Evolutionary conservation across 169 alveolate genomes (phyloP).

Genomic region (Plasmodium berghei): DNA sequence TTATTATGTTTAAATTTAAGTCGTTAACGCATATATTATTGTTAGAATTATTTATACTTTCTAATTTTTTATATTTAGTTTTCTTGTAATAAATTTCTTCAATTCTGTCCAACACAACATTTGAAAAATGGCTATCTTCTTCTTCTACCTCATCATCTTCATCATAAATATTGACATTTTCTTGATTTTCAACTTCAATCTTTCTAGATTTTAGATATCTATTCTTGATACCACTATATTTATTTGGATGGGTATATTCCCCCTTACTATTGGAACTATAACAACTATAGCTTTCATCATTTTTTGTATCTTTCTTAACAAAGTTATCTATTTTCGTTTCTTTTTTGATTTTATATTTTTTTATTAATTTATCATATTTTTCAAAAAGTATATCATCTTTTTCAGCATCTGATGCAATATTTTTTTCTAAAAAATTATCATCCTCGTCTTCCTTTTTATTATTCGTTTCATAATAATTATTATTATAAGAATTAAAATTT

Average conservation of each 20-base stretch:
- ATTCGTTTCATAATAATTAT: constrained; percentile 25
- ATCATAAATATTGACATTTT: not conserved
- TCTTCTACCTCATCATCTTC: not conserved
- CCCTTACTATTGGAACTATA: constrained; percentile 31
- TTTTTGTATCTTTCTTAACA: not conserved
- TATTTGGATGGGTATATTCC: not conserved
- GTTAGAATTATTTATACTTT: constrained; percentile 48
- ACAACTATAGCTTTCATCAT: constrained; percentile 3
- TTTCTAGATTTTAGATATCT: no score
- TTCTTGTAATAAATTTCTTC: constrained; percentile 63
- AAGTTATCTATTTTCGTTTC: not conserved
- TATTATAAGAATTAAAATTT: constrained; percentile 54
- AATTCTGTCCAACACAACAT: constrained; percentile 37
- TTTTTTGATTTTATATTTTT: constrained; percentile 8
- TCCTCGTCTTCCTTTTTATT: constrained; percentile 20
- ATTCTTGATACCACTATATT: no score
- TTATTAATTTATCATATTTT: constrained; percentile 41
- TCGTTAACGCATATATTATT: constrained; percentile 53
- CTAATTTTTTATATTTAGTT: constrained; percentile 32
- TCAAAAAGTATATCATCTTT: constrained; percentile 29
- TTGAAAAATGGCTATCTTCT: constrained; percentile 5
- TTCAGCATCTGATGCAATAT: constrained; percentile 1
- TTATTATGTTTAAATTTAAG: constrained; percentile 46
- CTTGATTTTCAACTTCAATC: not conserved
- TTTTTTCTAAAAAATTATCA: not conserved